Evolutionary conservation across 768 basidiomycete genomes (phyloP), one percentile per base, ranked within the genome.

Genomic region (Vararia minispora): DNA sequence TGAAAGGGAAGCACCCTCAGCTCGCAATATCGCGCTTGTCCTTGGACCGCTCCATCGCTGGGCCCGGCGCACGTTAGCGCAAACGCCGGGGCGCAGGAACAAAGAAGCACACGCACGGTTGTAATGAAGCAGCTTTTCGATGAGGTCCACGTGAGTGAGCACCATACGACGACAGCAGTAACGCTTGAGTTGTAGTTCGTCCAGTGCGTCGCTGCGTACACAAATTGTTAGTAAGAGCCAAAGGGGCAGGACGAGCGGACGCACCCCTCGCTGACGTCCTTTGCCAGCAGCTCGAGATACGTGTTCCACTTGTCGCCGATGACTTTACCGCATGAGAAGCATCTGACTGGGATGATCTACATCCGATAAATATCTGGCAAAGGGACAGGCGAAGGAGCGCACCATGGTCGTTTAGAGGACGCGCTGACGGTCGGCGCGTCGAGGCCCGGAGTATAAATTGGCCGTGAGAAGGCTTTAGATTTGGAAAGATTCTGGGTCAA

Each of bases 81-180:
- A 17, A 31, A 24, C n/a, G 18, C 28, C 16, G 12, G 5, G 22
- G 28, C 14, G 43, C 12, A 7, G 25, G 11, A 28, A 13, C 25
- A 31, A 21, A 17, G 14, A 7, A 21, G 16, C 29, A 41, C 13
- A 66, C 83, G 50, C 36, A 95, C 91, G 90, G 59, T 92, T 94
- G 58, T 94, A 98, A 52, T 94, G 89, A 17, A 98, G 66, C 13
- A 97, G 71, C 61, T 97, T 97, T 63, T 97, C 94, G 49, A 97
- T 97, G 46, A 97, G 69, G 61, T 97, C 94, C 40, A 97, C 94
- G 57, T 98, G 94, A 0, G 94, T 97, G 38, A 97, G 65, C 5
- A 98, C 87, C 94, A 97, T 98, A 33, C 94, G 75, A 32, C 92
- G 72, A 61, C 94, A 97, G 61, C 94, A 98, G 54, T 98, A 98